Base-by-base conservation (phyloP, 345 rosid genomes). In the Lenwebbia sp. region DNA sequence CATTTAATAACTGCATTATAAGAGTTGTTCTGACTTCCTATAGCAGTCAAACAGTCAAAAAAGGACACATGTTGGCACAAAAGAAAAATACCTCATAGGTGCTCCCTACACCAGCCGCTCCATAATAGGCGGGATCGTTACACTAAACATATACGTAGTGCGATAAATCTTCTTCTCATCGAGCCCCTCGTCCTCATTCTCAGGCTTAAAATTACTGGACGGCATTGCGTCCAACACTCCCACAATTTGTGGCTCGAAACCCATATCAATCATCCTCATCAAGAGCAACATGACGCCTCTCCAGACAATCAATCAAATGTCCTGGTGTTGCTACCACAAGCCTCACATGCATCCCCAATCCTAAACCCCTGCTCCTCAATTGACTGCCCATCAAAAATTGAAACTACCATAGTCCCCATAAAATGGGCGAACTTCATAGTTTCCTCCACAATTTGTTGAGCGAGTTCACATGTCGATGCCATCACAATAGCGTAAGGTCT, bases 61-160 rank as follows among this genome's bases (percentile, higher is more conserved):
- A 44, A 44, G 47, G 47, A 44, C 7, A 44, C 47, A 6, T 44
- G 7, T 44, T 44, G 7, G 47, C 47, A 44, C 7, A 44, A 44
- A 44, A 44, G 7, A 6, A 44, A 44, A 44, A 44, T 44, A 44
- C 47, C 47, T 6, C 7, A 40, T 4, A 40, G 41, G 41, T 40
- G 41, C 41, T 40, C 41, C 41, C 41, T 40, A 4, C 7, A 98
- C 99, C 23, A 97, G 95, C 65, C 98, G 89, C 91, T 95, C 99
- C 56, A 97, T 98, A 26, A 94, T 94, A 78, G 98, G 94, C 56
- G 99, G 98, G 98, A 97, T 96, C 1, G 99, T 96, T 49, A 99
- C 99, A 88, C 98, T 96, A 75, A 97, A 97, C 99, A 97, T 97
- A 88, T 97, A 97, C 28, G 98, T 97, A 3, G 99, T 97, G 53